A percentile compares a stretch with the other conserved stretches of the same genome.
Evolutionary conservation across 1,139 yeast genomes (phyloP).

Genomic region (Saccharomyces hybrid): DNA sequence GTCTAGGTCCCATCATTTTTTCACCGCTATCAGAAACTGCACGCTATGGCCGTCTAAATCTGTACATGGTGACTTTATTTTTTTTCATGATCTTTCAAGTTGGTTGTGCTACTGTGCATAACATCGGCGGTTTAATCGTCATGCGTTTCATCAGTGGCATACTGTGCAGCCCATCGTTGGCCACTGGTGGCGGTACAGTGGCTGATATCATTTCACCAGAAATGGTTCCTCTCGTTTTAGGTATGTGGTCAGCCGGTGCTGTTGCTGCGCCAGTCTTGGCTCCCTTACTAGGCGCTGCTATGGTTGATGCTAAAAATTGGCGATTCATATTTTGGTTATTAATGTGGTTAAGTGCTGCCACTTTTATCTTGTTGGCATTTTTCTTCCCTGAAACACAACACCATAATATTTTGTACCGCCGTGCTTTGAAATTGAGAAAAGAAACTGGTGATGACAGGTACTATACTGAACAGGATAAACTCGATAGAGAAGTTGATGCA

Average conservation of each 20-base stretch:
- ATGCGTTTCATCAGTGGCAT: constrained; percentile 48
- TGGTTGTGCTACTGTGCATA: constrained; percentile 50
- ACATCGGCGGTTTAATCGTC: constrained; percentile 45
- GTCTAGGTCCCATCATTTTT: constrained; percentile 47
- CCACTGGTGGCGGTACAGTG: constrained; percentile 53
- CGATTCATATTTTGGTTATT: constrained; percentile 43
- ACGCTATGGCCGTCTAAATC: constrained; percentile 44
- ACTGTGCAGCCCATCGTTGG: constrained; percentile 50
- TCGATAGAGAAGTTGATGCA: constrained; percentile 28
- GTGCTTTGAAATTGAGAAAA: constrained; percentile 41
- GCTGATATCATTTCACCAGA: constrained; percentile 44
- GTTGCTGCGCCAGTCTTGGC: constrained; percentile 59
- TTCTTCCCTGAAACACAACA: constrained; percentile 47
- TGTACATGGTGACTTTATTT: constrained; percentile 47
- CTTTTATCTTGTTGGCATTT: constrained; percentile 32
- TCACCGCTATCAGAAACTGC: constrained; percentile 50
- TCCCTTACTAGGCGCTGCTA: constrained; percentile 50
- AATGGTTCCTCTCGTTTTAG: constrained; percentile 38
- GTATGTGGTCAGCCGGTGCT: constrained; percentile 45
- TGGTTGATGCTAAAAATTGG: constrained; percentile 40
- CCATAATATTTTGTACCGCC: constrained; percentile 39
- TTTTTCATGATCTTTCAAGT: constrained; percentile 51
- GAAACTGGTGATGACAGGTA: constrained; percentile 40
- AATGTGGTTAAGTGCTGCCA: constrained; percentile 35
- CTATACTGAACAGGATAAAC: constrained; percentile 31